Evolutionary conservation across 257 asterid genomes (phyloP), one percentile per base, ranked within the genome.

Genomic region (Penstemon eatonii): DNA sequence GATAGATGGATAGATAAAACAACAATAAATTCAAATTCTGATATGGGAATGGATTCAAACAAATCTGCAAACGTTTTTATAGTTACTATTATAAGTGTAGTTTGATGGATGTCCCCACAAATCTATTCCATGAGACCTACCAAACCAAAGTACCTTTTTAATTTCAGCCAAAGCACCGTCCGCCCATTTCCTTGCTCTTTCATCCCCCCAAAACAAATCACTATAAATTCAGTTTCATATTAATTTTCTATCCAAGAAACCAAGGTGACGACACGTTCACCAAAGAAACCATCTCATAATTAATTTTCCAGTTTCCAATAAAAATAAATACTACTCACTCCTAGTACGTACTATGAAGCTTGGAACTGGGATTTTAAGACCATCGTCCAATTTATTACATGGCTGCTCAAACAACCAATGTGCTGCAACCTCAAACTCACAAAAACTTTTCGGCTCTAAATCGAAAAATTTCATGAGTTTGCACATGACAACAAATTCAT

Each of bases 271-370:
- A 47, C 18, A 1, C 12, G n/a, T 47, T 47, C 15, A 8, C 53
- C 13, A 18, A 63, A 33, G 4, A 0, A 45, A 15, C 56, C 15
- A 25, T 18, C 10, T 11, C 56, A 41, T 40, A 0, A 5, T 10
- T 43, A 10, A 11, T 36, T 37, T 36, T 25, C 60, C 36, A 11
- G 3, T 3, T 15, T 13, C 15, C 52, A 42, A 15, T 15, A 15
- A 15, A 15, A 15, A 15, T 15, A 15, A 15, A 15, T 15, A 15
- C n/a, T 13, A n/a, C 2, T 15, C 7, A 12, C 6, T 42, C n/a
- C 8, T 7, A 15, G 18, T 39, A 43, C n/a, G 8, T 61, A 73
- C 41, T 36, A 82, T 82, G 87, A 79, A 79, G 59, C 75, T 76
- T 65, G 72, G 61, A 1, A 19, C 69, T 69, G 77, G 81, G 65